Conservation (phyloP, 2,329 filamentous ascomycete genomes). For the Colletotrichum sp. region DNA sequence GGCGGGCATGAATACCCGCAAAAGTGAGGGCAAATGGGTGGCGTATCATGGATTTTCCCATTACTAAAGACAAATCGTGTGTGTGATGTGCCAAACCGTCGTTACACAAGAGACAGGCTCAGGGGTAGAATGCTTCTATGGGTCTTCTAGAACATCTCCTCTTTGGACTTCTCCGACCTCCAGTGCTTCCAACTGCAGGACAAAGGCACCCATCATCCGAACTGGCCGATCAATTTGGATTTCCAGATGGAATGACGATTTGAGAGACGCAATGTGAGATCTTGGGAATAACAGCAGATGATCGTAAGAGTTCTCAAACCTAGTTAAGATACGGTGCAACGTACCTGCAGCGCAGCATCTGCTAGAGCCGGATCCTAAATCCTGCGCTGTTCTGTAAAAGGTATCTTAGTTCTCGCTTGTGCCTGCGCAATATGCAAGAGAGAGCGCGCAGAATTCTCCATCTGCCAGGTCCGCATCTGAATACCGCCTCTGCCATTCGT, state of each 20-base stretch:
- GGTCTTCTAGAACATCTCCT: constrained; percentile 13
- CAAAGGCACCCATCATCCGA: background rate
- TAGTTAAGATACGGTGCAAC: background rate
- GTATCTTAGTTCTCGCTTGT: background rate
- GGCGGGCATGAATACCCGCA: background rate
- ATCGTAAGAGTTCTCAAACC: background rate
- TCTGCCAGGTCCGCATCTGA: background rate
- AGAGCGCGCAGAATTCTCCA: constrained; percentile 1
- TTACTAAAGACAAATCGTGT: background rate
- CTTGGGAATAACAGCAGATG: background rate
- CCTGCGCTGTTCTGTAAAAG: background rate
- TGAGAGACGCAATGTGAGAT: background rate
- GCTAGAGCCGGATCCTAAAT: background rate
- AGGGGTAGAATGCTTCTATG: background rate
- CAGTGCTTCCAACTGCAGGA: background rate
- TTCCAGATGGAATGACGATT: background rate
- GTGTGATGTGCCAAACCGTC: constrained; percentile 3
- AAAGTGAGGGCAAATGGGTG: background rate
- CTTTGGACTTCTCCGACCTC: background rate
- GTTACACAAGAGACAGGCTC: constrained; percentile 9
- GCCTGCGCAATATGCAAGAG: background rate
- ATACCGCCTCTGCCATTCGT: background rate
- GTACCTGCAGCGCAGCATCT: background rate
- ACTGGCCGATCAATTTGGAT: background rate
- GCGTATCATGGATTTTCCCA: background rate